Percentiles rank a stretch among this genome's conserved stretches.
phyloP scores from a whole-genome alignment of 805 yeast species.

The Saccharomycopsis schoenii region DNA sequence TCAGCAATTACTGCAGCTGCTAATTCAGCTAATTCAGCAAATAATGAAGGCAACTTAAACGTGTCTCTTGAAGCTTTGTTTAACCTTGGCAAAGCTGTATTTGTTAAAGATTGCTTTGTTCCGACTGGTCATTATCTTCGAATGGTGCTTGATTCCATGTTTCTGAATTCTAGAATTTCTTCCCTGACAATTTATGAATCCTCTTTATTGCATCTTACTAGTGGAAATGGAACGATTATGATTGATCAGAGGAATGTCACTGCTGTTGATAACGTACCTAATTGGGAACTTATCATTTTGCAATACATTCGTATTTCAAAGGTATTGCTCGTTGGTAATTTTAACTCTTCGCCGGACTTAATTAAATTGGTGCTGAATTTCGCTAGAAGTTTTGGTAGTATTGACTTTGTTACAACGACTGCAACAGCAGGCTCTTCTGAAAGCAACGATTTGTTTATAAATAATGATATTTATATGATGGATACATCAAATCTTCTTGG shows the following conservation, averaged over 20 bases:
- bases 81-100: constrained; percentile 68
- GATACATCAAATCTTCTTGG: constrained; percentile 10
- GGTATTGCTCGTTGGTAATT: constrained; percentile 14
- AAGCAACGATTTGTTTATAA: background rate
- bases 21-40: background rate
- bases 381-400: constrained; percentile 18
- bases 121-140: constrained; percentile 73
- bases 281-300: constrained; percentile 18
- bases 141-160: constrained; percentile 69
- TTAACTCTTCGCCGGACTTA: constrained; percentile 16
- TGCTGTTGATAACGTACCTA: constrained; percentile 17
- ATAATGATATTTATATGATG: constrained; percentile 4
- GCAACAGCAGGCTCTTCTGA: constrained; percentile 1
- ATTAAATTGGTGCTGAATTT: constrained; percentile 16
- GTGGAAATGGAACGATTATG: constrained; percentile 17
- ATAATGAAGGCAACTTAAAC: constrained; percentile 7
- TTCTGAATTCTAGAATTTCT: constrained; percentile 51
- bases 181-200: constrained; percentile 36
- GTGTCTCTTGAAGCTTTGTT: constrained; percentile 60
- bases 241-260: constrained; percentile 18
- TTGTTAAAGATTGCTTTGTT: constrained; percentile 74
- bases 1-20: background rate
- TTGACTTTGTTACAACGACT: constrained; percentile 14
- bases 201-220: constrained; percentile 13
- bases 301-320: constrained; percentile 17